A percentile compares a stretch with the other conserved stretches of the same genome.
These are phyloP conservation scores for Marasmius oreades DNA, from an alignment of 1,284 basidiomycete species.

Conservation along the genomic window DNA sequence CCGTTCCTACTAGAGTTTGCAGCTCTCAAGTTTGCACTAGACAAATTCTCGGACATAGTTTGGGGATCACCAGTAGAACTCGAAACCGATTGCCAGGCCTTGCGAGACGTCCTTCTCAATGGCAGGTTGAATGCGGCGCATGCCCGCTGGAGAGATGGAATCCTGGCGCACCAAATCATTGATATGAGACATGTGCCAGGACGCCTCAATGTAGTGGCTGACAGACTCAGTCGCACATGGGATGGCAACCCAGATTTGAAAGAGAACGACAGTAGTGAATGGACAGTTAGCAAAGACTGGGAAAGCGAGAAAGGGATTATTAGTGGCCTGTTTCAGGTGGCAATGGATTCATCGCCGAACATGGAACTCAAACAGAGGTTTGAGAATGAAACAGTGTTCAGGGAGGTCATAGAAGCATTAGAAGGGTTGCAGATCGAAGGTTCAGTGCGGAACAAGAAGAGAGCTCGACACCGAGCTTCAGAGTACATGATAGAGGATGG, in stretches of 20 bases:
- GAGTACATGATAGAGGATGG: constrained; percentile 30
- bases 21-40: constrained; percentile 13
- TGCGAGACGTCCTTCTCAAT: constrained; percentile 15
- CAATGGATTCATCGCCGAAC: not conserved
- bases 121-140: constrained; percentile 15
- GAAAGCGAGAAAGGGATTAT: constrained; percentile 21
- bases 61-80: constrained; percentile 20
- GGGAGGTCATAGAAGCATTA: not conserved
- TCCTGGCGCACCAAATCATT: constrained; percentile 16
- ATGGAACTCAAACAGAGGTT: constrained; percentile 19
- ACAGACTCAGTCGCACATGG: constrained; percentile 14
- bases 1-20: too few species aligned
- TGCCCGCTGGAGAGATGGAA: constrained; percentile 15
- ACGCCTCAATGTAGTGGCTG: constrained; percentile 12
- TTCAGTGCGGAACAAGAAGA: not conserved
- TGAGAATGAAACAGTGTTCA: constrained; percentile 21
- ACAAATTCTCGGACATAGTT: constrained; percentile 20
- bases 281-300: constrained; percentile 21
- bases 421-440: not conserved
- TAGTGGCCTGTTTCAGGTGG: constrained; percentile 24
- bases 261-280: constrained; percentile 28
- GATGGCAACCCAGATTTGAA: constrained; percentile 4
- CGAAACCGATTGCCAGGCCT: constrained; percentile 21
- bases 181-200: constrained; percentile 17
- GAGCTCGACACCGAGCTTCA: constrained; percentile 24